Conservation (phyloP, 306 rosid species). For the Acacia acuminata region DNA sequence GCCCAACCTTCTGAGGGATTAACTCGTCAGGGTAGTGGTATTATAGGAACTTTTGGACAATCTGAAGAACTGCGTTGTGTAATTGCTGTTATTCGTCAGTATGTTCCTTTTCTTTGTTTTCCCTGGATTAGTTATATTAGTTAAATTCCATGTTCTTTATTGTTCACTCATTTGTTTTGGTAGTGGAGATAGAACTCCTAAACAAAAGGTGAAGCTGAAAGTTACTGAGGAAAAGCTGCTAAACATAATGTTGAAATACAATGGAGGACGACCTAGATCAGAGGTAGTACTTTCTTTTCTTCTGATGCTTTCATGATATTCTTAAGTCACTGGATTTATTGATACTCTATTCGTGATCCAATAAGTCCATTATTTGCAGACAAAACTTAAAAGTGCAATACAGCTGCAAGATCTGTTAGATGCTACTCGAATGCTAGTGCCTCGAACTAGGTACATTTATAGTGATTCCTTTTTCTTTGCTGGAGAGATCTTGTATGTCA, state of each 20-base stretch:
- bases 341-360: slow-evolving; percentile 29
- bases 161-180: slow-evolving; percentile 37
- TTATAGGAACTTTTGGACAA: slow-evolving; percentile 84
- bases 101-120: slow-evolving; percentile 38
- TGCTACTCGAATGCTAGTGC: slow-evolving; percentile 94
- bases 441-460: slow-evolving; percentile 78
- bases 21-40: slow-evolving; percentile 97
- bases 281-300: slow-evolving; percentile 54
- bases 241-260: slow-evolving; percentile 88
- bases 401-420: slow-evolving; percentile 97
- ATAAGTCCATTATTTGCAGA: slow-evolving; percentile 52
- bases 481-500: not conserved
- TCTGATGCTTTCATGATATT: slow-evolving; percentile 24
- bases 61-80: slow-evolving; percentile 95
- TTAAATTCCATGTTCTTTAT: slow-evolving; percentile 28
- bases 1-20: slow-evolving; percentile 68
- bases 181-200: slow-evolving; percentile 99
- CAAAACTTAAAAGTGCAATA: slow-evolving; percentile 94
- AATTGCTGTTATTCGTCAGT: slow-evolving; percentile 93
- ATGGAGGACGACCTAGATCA: slow-evolving; percentile 89
- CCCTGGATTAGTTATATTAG: slow-evolving; percentile 1
- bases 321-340: slow-evolving; percentile 20
- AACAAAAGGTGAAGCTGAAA: slow-evolving; percentile 95
- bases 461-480: not conserved
- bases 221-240: slow-evolving; percentile 94